Conservation (phyloP, 1,284 basidiomycete species). For the Apiotrichum sp. region DNA sequence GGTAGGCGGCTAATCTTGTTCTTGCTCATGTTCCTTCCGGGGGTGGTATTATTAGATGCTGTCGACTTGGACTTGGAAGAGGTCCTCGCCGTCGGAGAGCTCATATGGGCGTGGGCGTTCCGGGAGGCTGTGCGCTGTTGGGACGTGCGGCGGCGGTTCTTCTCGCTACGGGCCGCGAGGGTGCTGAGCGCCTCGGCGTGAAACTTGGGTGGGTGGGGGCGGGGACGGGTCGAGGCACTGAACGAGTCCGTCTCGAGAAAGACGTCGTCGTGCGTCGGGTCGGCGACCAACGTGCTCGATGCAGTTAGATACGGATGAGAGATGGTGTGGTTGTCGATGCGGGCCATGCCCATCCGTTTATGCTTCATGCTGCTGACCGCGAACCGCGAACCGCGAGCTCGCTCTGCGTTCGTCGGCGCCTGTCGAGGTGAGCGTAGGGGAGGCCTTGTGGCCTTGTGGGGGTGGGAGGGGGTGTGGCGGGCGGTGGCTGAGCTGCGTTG, state of each 20-base stretch:
- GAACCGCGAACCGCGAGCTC: neutral
- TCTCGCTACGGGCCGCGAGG: neutral
- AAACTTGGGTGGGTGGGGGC: neutral
- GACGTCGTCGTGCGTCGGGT: neutral
- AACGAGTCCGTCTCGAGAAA: neutral
- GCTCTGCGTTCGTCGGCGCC: too few relatives aligned
- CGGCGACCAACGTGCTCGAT: neutral
- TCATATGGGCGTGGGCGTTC: too few relatives aligned
- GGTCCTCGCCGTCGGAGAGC: too few relatives aligned
- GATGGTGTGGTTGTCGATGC: neutral
- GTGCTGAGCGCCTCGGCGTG: neutral
- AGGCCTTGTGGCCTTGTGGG: too few relatives aligned
- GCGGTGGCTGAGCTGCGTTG: too few relatives aligned
- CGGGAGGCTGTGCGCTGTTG: too few relatives aligned
- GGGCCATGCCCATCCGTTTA: constrained; percentile 4
- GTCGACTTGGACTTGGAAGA: too few relatives aligned
- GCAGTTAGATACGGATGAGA: neutral
- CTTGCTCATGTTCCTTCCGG: neutral
- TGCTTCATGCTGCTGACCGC: constrained; percentile 1
- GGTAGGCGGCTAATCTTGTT: neutral
- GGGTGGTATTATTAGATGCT: too few relatives aligned
- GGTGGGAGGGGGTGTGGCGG: too few relatives aligned
- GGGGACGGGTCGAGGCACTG: neutral
- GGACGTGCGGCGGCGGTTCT: neutral
- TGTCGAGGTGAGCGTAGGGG: too few relatives aligned